Percentiles rank a stretch among this genome's conserved stretches.
These are phyloP conservation scores for Termitomyces titanicus DNA, from an alignment of 768 basidiomycete genomes.

Conservation along the genomic window DNA sequence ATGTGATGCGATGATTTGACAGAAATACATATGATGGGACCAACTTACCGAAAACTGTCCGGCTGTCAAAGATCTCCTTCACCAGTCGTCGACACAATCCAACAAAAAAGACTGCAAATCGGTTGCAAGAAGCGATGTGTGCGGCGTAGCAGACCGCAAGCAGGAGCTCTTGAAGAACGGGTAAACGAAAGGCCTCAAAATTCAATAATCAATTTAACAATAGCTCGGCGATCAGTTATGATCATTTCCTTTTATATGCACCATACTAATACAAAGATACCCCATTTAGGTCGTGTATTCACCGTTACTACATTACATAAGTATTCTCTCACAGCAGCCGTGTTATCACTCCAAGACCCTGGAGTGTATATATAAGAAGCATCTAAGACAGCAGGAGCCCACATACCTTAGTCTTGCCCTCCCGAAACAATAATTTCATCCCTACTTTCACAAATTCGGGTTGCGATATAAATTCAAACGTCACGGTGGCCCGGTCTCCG, in stretches of 20 bases:
- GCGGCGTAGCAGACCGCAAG: constrained; percentile 3
- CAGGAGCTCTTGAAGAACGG: not conserved
- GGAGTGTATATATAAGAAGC: no score
- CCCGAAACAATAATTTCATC: constrained; percentile 90
- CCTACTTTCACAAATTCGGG: constrained; percentile 92
- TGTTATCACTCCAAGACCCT: constrained; percentile 81
- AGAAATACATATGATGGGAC: constrained; percentile 6
- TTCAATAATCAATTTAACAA: constrained; percentile 6
- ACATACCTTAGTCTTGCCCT: constrained; percentile 91
- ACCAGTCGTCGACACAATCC: not conserved
- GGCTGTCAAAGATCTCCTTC: not conserved
- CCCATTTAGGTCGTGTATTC: not conserved
- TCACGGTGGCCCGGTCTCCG: constrained; percentile 92
- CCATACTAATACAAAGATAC: constrained; percentile 3
- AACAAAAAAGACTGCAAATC: not conserved
- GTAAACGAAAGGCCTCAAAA: not conserved
- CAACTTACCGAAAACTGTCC: constrained; percentile 8
- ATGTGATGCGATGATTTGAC: not conserved
- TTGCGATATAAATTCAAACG: constrained; percentile 90
- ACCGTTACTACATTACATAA: constrained; percentile 1
- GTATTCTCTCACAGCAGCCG: constrained; percentile 43
- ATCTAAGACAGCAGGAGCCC: no score
- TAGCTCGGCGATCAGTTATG: constrained; percentile 4
- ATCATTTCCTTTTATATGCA: not conserved
- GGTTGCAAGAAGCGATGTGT: not conserved